Conservation (phyloP, 495 filamentous ascomycete species). For the Symbiotaphrina buchneri region DNA sequence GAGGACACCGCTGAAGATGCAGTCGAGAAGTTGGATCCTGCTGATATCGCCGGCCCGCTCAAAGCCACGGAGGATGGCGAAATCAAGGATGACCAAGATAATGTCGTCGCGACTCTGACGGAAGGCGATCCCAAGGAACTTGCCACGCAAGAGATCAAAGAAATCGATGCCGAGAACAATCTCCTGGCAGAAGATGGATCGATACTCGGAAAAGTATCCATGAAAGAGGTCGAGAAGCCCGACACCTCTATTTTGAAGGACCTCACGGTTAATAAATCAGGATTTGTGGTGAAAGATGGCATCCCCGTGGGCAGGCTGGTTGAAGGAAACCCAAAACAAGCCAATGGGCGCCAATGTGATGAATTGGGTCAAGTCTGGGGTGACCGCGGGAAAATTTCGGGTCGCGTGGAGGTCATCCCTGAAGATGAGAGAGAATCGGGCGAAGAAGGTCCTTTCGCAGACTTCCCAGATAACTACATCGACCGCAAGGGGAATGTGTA, state of each 20-base stretch:
- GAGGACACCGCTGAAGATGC: constrained; percentile 11
- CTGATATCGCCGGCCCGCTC: not conserved
- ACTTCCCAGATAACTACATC: constrained; percentile 45
- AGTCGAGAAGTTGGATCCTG: constrained; percentile 11
- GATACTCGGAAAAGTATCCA: constrained; percentile 34
- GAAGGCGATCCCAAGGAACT: constrained; percentile 44
- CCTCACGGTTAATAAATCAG: constrained; percentile 55
- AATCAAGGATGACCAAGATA: constrained; percentile 26
- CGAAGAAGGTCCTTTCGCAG: constrained; percentile 51
- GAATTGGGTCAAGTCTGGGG: constrained; percentile 41
- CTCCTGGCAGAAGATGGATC: constrained; percentile 38
- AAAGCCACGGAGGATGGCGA: constrained; percentile 5
- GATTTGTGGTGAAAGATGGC: constrained; percentile 28
- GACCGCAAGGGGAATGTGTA: constrained; percentile 47
- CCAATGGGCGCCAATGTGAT: constrained; percentile 30
- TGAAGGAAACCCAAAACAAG: constrained; percentile 35
- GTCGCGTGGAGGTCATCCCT: constrained; percentile 47
- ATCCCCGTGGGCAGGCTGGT: constrained; percentile 32
- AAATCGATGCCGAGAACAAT: constrained; percentile 42
- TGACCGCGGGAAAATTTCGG: constrained; percentile 33
- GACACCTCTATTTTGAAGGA: constrained; percentile 45
- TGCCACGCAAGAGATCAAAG: constrained; percentile 14
- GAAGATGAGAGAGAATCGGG: constrained; percentile 47
- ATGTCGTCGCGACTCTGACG: constrained; percentile 29
- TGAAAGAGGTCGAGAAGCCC: constrained; percentile 18